Evolutionary conservation across 371 early-diverging fungal genomes (phyloP), one percentile per base, ranked within the genome.

Genomic region (Parasitella parasitica): DNA sequence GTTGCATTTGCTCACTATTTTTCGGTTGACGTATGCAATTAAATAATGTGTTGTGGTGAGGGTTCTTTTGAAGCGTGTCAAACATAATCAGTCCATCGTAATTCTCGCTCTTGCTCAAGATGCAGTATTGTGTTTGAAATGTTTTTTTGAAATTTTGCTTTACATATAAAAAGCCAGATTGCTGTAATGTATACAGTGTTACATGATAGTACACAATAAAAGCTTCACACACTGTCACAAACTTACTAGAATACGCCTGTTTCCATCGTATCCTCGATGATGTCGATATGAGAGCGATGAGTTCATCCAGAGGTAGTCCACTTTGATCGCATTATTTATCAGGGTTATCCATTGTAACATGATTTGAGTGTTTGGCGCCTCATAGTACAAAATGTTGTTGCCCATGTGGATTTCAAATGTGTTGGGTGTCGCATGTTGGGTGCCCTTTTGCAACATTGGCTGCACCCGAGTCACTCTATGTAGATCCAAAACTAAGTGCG

Each of bases 331-430:
- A 27, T 24, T 48, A 3, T 36, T 54, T 15, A 64, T 64, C 18
- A 64, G n/a, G 13, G 54, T 52, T 13, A 67, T 24, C 67, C 67
- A 67, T 15, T 67, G 54, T 2, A 58, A 16, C 58, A 61, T 58
- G 34, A 43, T 50, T 24, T 61, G 59, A 6, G 67, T 67, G 35
- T 46, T 49, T 15, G 63, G 63, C 30, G 63, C 58, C 28, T 67
- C 53, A 35, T 58, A 67, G 22, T 53, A 67, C 27, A 67, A 39
- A 1, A 57, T 24, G 8, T 15, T 12, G 1, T 24, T 13, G 4
- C 59, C 54, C 0, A 46, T 20, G 34, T 37, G 37, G 3, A 55
- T 18, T 36, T 57, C 35, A 26, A 61, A 62, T 16, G 28, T 32
- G 26, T 52, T 37, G 3, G 54, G 24, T 35, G 20, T 27, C 15